phyloP scores from a whole-genome alignment of 495 filamentous ascomycete genomes.

The Pseudoneurospora amorphoporcata region DNA sequence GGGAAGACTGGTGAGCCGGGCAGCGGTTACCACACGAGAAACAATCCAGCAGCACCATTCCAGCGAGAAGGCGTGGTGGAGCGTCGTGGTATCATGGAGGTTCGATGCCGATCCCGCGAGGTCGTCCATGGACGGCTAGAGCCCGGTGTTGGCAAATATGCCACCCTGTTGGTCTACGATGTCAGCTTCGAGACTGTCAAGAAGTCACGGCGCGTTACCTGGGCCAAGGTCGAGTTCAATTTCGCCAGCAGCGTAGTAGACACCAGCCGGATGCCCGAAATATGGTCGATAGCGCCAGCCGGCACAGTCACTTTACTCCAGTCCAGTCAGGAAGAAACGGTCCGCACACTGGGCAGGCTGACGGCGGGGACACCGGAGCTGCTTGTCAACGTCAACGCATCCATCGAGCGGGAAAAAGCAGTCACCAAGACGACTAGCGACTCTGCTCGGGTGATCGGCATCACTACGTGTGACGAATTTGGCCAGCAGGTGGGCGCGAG shows the following conservation, averaged over 20 bases:
- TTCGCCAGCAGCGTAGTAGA: background rate
- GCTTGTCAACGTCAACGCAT: constrained; percentile 1
- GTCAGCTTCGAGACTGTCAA: constrained; percentile 3
- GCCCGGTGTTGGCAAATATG: background rate
- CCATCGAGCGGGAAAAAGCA: constrained; percentile 7
- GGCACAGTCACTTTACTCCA: background rate
- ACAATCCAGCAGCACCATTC: constrained; percentile 12
- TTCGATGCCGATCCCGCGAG: constrained; percentile 11
- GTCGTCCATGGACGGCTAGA: constrained; percentile 14
- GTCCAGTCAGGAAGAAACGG: background rate
- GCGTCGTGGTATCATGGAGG: constrained; percentile 13
- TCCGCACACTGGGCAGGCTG: background rate
- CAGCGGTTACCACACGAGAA: constrained; percentile 12
- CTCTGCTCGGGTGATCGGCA: constrained; percentile 9
- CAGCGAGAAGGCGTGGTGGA: constrained; percentile 14
- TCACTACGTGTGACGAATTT: constrained; percentile 1
- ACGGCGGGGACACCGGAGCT: constrained; percentile 1
- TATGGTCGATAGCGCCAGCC: background rate
- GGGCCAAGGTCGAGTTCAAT: background rate
- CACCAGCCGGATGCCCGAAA: background rate
- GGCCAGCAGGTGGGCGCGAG: constrained; percentile 9
- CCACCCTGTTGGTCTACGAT: constrained; percentile 3
- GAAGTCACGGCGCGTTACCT: background rate
- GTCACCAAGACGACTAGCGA: constrained; percentile 8
- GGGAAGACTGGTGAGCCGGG: constrained; percentile 6